Conservation (phyloP, 257 asterid genomes). For the Lithospermum erythrorhizon region DNA sequence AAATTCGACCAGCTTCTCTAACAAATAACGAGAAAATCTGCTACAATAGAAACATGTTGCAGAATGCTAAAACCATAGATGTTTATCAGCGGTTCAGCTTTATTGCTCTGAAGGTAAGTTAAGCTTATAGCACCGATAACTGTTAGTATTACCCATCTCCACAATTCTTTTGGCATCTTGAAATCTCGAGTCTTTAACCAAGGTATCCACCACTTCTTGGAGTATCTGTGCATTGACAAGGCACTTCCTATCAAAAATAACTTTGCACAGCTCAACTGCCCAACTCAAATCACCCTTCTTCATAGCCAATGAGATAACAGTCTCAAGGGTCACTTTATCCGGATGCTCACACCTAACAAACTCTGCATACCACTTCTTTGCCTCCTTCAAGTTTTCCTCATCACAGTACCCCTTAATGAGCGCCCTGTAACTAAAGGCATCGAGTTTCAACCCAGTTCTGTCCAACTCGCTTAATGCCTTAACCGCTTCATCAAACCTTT, state of each 20-base stretch:
- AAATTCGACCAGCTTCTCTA: not conserved
- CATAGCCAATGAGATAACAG: conserved; percentile 19
- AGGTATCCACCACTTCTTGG: conserved; percentile 32
- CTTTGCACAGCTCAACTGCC: conserved; percentile 32
- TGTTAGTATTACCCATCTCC: conserved; percentile 27
- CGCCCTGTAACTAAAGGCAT: conserved; percentile 26
- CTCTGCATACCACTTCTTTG: conserved; percentile 30
- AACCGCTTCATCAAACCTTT: conserved; percentile 19
- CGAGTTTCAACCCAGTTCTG: conserved; percentile 19
- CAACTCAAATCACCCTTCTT: conserved; percentile 32
- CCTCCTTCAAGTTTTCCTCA: conserved; percentile 22
- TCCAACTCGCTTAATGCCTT: conserved; percentile 23
- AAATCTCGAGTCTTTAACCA: conserved; percentile 20
- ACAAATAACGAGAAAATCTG: not conserved
- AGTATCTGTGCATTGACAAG: conserved; percentile 19
- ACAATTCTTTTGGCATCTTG: conserved; percentile 32
- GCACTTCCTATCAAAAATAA: conserved; percentile 22
- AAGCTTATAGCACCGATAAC: conserved; percentile 24
- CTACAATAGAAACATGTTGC: not conserved
- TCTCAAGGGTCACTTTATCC: conserved; percentile 16
- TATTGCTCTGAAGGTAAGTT: conserved; percentile 13
- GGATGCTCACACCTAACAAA: conserved; percentile 18
- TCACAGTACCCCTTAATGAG: conserved; percentile 26
- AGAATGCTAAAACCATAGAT: not conserved
- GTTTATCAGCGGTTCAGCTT: not conserved